phyloP scores from a whole-genome alignment of 108 stramenopile species.

The Skeletonema potamos region DNA sequence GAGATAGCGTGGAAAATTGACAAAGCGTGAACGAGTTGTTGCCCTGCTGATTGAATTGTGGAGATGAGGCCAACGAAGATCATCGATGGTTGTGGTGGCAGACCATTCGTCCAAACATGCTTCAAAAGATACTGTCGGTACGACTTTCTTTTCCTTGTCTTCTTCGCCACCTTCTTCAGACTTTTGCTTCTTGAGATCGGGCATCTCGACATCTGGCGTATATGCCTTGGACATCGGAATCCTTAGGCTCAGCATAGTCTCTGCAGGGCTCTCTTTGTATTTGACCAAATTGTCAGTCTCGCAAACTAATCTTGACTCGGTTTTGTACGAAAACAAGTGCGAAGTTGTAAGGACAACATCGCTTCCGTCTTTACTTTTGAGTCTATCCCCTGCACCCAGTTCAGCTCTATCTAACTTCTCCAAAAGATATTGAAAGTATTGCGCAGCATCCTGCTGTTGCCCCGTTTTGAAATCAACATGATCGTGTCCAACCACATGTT shows the following conservation, averaged over 20 bases:
- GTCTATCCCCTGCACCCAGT: constrained; percentile 31
- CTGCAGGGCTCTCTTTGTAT: constrained; percentile 68
- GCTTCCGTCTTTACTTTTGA: constrained; percentile 30
- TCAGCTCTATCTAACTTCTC: constrained; percentile 87
- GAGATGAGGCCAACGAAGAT: constrained; percentile 79
- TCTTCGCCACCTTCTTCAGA: constrained; percentile 47
- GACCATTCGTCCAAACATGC: constrained; percentile 89
- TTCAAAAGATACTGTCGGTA: constrained; percentile 78
- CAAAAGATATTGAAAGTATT: constrained; percentile 93
- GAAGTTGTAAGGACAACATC: constrained; percentile 45
- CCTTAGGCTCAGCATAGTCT: constrained; percentile 73
- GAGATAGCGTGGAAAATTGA: constrained; percentile 94
- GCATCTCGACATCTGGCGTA: constrained; percentile 45
- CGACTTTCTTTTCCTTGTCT: constrained; percentile 63
- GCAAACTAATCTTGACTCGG: constrained; percentile 78
- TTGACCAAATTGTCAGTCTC: constrained; percentile 67
- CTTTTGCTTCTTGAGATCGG: constrained; percentile 63
- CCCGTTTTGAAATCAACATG: constrained; percentile 96
- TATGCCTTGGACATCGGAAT: constrained; percentile 90
- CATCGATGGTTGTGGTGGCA: constrained; percentile 64
- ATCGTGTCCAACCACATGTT: constrained; percentile 86
- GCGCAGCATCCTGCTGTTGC: constrained; percentile 98
- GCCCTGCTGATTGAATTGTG: constrained; percentile 58
- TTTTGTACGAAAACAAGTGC: constrained; percentile 81
- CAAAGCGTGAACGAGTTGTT: constrained; percentile 58